These are phyloP conservation scores for Pulveroboletus sp. DNA, from an alignment of 768 basidiomycete species.

Conservation along the genomic window DNA sequence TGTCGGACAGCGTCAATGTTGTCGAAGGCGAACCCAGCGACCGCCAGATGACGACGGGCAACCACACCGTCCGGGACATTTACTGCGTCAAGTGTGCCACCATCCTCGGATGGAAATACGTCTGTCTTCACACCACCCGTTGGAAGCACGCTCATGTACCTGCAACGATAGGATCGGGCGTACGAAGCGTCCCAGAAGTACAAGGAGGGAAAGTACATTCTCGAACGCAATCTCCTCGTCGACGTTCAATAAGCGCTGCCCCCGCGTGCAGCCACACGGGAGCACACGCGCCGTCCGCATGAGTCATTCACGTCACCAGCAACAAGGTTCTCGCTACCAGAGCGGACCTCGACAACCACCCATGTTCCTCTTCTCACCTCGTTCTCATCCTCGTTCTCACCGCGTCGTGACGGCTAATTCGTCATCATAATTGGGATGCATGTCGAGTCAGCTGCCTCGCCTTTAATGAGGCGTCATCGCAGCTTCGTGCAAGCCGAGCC, in stretches of 20 bases:
- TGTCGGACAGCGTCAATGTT: slow-evolving; percentile 72
- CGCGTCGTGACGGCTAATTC: slow-evolving; percentile 17
- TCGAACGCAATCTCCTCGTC: slow-evolving; percentile 86
- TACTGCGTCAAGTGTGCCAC: slow-evolving; percentile 87
- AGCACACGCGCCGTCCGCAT: slow-evolving; percentile 4
- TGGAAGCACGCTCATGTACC: slow-evolving; percentile 1
- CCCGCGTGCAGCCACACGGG: slow-evolving; percentile 7
- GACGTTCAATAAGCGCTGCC: slow-evolving; percentile 66
- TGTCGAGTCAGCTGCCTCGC: slow-evolving; percentile 10
- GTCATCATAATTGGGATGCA: slow-evolving; percentile 25
- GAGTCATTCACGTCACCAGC: not conserved
- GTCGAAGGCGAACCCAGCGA: slow-evolving; percentile 86
- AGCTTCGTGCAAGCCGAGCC: not conserved
- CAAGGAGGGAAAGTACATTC: slow-evolving; percentile 98
- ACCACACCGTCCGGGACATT: slow-evolving; percentile 94
- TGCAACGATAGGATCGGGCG: slow-evolving; percentile 71
- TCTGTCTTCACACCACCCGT: slow-evolving; percentile 26
- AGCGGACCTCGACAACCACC: slow-evolving; percentile 12
- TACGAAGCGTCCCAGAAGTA: slow-evolving; percentile 90
- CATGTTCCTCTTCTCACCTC: slow-evolving; percentile 10
- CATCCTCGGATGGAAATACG: slow-evolving; percentile 98
- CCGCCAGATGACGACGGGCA: slow-evolving; percentile 94
- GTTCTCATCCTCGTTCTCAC: slow-evolving; percentile 16
- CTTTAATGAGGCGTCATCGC: not conserved
- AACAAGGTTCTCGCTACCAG: slow-evolving; percentile 14